These are phyloP conservation scores for Penicillium longicatenatum DNA, from an alignment of 495 filamentous ascomycete genomes.

Conservation along the genomic window DNA sequence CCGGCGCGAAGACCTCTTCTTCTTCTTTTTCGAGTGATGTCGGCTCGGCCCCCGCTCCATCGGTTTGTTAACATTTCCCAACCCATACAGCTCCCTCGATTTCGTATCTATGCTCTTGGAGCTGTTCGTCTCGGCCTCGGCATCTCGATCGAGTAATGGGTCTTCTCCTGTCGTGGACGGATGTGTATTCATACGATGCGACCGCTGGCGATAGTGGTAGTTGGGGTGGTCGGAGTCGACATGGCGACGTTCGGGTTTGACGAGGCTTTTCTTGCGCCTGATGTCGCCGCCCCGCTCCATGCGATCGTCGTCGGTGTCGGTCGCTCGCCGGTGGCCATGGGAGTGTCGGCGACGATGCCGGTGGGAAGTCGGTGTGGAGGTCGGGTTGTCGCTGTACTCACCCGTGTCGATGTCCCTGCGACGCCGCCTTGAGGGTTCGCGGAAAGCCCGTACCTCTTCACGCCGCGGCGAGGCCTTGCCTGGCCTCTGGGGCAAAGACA, in stretches of 20 bases:
- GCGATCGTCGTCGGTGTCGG: slow-evolving; percentile 43
- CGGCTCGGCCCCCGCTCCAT: slow-evolving; percentile 49
- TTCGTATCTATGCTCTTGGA: slow-evolving; percentile 58
- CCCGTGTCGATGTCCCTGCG: slow-evolving; percentile 70
- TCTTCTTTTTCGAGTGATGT: slow-evolving; percentile 46
- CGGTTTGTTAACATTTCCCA: slow-evolving; percentile 48
- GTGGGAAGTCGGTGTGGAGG: slow-evolving; percentile 37
- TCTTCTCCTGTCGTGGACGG: slow-evolving; percentile 93
- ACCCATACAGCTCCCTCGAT: slow-evolving; percentile 39
- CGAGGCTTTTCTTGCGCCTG: slow-evolving; percentile 76
- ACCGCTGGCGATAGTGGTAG: slow-evolving; percentile 87
- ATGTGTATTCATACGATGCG: slow-evolving; percentile 75
- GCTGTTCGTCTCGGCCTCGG: slow-evolving; percentile 57
- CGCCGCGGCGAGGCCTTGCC: slow-evolving; percentile 58
- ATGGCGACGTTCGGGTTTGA: slow-evolving; percentile 82
- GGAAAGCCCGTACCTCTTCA: slow-evolving; percentile 61
- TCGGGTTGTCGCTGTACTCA: slow-evolving; percentile 48
- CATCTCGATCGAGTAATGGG: slow-evolving; percentile 73
- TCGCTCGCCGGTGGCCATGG: slow-evolving; percentile 33
- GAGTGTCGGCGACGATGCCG: slow-evolving; percentile 40
- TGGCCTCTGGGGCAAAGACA: slow-evolving; percentile 72
- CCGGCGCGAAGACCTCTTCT: slow-evolving; percentile 48
- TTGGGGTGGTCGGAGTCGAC: slow-evolving; percentile 86
- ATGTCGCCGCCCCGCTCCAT: slow-evolving; percentile 34
- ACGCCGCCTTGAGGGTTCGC: slow-evolving; percentile 70